Evolutionary conservation across 2,329 filamentous ascomycete species (phyloP).

Genomic region (Aspergillus ochraceus): DNA sequence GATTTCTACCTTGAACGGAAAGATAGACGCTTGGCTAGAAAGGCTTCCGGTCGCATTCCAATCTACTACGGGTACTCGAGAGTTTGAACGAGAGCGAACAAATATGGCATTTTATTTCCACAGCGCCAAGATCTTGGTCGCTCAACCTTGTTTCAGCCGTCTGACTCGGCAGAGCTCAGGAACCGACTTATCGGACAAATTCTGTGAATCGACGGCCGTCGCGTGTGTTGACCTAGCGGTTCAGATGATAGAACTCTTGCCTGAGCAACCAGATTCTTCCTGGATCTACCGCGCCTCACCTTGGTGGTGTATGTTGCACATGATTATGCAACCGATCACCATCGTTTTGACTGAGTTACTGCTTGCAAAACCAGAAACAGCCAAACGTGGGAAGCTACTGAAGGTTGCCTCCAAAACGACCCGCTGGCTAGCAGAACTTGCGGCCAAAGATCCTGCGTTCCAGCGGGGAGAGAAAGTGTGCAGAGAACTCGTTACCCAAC

Average conservation of each 20-base stretch:
- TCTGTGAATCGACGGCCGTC: constrained; percentile 35
- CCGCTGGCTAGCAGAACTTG: constrained; percentile 39
- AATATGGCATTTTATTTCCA: constrained; percentile 44
- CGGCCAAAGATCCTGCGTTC: constrained; percentile 33
- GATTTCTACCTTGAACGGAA: constrained; percentile 35
- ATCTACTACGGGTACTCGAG: constrained; percentile 28
- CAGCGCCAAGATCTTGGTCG: constrained; percentile 43
- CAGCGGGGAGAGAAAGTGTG: constrained; percentile 36
- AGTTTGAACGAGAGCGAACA: constrained; percentile 34
- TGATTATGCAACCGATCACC: constrained; percentile 40
- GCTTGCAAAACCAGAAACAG: constrained; percentile 30
- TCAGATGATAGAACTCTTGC: constrained; percentile 37
- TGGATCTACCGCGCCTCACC: constrained; percentile 34
- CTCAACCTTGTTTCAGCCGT: constrained; percentile 45
- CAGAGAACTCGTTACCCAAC: constrained; percentile 24
- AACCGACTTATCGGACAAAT: constrained; percentile 25
- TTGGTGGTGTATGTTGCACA: constrained; percentile 45
- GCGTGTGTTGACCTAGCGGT: constrained; percentile 39
- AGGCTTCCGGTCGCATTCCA: constrained; percentile 39
- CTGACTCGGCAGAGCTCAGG: constrained; percentile 30
- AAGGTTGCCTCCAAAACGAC: constrained; percentile 34
- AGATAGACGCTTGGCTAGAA: constrained; percentile 40
- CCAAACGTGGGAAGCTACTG: constrained; percentile 27
- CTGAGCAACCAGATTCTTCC: constrained; percentile 31
- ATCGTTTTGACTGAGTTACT: constrained; percentile 40